phyloP scores from a whole-genome alignment of 495 filamentous ascomycete species.

The Trichoderma parareesei region DNA sequence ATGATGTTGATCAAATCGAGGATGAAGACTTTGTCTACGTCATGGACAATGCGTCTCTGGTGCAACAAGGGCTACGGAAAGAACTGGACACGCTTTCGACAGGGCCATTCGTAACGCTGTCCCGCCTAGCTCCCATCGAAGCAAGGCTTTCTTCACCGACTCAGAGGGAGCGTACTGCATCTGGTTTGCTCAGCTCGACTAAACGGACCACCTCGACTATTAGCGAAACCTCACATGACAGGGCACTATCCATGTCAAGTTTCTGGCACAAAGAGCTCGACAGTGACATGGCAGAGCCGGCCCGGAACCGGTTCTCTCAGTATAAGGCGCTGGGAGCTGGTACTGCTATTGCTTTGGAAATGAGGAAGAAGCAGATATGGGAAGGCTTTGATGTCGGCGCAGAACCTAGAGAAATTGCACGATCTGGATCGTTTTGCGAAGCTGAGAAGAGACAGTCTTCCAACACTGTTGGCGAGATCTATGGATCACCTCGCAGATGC shows the following conservation, averaged over 20 bases:
- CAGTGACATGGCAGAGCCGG: background rate
- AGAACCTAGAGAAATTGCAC: no score
- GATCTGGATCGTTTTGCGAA: background rate
- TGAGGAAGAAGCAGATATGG: background rate
- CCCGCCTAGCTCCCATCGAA: background rate
- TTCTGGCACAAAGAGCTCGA: background rate
- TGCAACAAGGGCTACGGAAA: constrained; percentile 54
- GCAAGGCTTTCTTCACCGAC: background rate
- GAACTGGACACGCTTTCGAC: constrained; percentile 19
- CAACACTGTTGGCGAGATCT: background rate
- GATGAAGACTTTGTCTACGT: constrained; percentile 74
- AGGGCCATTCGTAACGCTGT: background rate
- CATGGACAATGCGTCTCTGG: constrained; percentile 60
- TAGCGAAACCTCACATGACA: background rate
- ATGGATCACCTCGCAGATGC: background rate
- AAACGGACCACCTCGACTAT: background rate
- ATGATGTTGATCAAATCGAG: constrained; percentile 75
- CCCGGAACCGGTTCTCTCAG: background rate
- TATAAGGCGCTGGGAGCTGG: background rate
- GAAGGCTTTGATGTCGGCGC: background rate
- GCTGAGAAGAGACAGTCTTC: background rate
- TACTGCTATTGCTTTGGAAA: background rate
- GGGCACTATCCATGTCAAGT: background rate
- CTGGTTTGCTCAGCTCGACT: background rate
- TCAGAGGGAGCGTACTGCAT: background rate